These are phyloP conservation scores for Yamadazyma paraphyllophila DNA, from an alignment of 805 yeast genomes.

Conservation along the genomic window DNA sequence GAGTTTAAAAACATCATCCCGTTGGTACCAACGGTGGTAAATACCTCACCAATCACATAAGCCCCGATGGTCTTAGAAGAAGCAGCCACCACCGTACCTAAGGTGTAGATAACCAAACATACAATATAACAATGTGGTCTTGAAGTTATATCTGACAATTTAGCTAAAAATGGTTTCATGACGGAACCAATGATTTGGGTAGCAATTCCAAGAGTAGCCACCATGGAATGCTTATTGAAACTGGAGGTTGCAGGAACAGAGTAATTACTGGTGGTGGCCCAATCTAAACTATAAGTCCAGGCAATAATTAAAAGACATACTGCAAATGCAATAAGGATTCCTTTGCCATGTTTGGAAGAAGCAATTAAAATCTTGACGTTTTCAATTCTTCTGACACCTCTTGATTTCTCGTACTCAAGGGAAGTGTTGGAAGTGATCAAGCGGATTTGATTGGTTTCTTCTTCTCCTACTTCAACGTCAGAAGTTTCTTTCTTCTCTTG, in stretches of 20 bases:
- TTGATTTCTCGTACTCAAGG: constrained; percentile 11
- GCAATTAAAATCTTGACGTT: constrained; percentile 15
- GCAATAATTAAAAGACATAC: constrained; percentile 20
- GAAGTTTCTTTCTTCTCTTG: background rate
- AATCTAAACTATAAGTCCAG: constrained; percentile 29
- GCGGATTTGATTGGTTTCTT: constrained; percentile 5
- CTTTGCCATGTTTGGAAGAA: constrained; percentile 12
- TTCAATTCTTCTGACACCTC: constrained; percentile 25
- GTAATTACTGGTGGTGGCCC: constrained; percentile 28
- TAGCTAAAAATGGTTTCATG: constrained; percentile 21
- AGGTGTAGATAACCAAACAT: constrained; percentile 16
- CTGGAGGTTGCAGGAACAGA: constrained; percentile 31
- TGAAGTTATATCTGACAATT: constrained; percentile 23
- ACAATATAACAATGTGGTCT: constrained; percentile 21
- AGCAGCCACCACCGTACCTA: constrained; percentile 25
- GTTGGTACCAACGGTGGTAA: constrained; percentile 20
- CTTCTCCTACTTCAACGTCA: background rate
- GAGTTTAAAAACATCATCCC: constrained; percentile 19
- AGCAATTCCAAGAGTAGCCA: constrained; percentile 23
- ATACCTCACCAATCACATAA: constrained; percentile 23
- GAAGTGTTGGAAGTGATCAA: constrained; percentile 9
- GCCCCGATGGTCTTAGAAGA: constrained; percentile 20
- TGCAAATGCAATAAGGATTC: constrained; percentile 12
- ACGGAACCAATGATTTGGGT: constrained; percentile 22
- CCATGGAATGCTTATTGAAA: constrained; percentile 20